Percentiles rank a stretch among this genome's conserved stretches.
Conservation (phyloP, 176 grass and related monocot genomes). For the Echinochloa phyllopogon region DNA sequence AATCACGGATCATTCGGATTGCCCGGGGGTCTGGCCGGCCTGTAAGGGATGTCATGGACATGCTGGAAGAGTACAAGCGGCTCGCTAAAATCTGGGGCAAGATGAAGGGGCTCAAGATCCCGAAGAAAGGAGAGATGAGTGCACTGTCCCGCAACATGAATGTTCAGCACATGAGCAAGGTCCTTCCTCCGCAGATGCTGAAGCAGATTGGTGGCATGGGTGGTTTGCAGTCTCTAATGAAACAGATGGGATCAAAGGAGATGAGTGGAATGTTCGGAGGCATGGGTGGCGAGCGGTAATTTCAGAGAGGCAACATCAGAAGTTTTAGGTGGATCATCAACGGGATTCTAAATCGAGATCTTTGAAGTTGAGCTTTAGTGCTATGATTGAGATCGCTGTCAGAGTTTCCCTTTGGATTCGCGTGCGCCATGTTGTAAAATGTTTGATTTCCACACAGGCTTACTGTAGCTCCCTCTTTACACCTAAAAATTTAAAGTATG, state of each 20-base stretch:
- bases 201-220: conserved; percentile 93
- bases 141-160: conserved; percentile 74
- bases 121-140: conserved; percentile 91
- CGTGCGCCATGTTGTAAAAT: conserved; percentile 23
- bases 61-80: conserved; percentile 93
- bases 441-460: background rate
- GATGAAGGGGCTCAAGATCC: conserved; percentile 88
- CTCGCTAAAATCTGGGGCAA: conserved; percentile 93
- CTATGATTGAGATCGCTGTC: background rate
- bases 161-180: conserved; percentile 80
- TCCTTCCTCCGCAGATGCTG: conserved; percentile 82
- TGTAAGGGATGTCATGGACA: conserved; percentile 80
- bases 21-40: conserved; percentile 75
- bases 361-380: conserved; percentile 5
- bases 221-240: conserved; percentile 80
- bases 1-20: conserved; percentile 69
- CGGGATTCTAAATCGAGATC: background rate
- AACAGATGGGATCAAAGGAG: conserved; percentile 89
- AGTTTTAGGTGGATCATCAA: conserved; percentile 12
- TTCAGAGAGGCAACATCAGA: background rate
- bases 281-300: conserved; percentile 47
- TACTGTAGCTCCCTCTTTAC: background rate
- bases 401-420: background rate
- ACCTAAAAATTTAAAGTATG: conserved; percentile 7
- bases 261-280: conserved; percentile 79